Evolutionary conservation across 2,329 filamentous ascomycete species (phyloP).

Genomic region (Amesomyces nigricolor): DNA sequence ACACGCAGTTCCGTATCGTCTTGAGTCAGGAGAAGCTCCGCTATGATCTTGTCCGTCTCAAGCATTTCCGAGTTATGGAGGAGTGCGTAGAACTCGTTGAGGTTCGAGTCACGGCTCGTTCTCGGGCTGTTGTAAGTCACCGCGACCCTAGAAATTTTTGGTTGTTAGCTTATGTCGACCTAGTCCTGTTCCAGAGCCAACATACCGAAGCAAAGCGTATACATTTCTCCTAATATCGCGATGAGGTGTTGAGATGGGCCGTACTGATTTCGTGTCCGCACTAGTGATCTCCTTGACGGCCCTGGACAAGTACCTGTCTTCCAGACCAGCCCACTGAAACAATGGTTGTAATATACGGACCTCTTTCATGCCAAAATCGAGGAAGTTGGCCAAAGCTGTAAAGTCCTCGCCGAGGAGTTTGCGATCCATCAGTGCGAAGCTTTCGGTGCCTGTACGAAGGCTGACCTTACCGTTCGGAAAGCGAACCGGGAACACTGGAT

Average conservation of each 20-base stretch:
- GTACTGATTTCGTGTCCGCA: conserved; percentile 17
- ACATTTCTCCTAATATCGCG: conserved; percentile 20
- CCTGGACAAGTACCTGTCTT: conserved; percentile 31
- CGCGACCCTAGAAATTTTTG: background rate
- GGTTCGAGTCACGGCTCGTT: background rate
- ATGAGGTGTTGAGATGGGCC: conserved; percentile 21
- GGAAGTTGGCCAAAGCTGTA: conserved; percentile 26
- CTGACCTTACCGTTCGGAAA: conserved; percentile 17
- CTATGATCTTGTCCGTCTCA: background rate
- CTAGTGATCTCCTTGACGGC: conserved; percentile 32
- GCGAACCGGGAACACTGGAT: conserved; percentile 27
- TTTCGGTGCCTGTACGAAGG: conserved; percentile 2
- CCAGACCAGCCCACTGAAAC: conserved; percentile 32
- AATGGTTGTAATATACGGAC: conserved; percentile 29
- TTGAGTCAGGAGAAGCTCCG: background rate
- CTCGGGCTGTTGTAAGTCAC: conserved; percentile 7
- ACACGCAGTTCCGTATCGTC: background rate
- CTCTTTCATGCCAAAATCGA: conserved; percentile 35
- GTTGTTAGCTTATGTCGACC: background rate
- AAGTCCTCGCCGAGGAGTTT: conserved; percentile 29
- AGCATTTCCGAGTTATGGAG: background rate
- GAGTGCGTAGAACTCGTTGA: background rate
- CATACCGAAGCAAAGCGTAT: conserved; percentile 6
- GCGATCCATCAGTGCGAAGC: conserved; percentile 35
- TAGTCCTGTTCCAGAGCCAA: background rate